A percentile compares a stretch with the other conserved stretches of the same genome.
Evolutionary conservation across 1,284 basidiomycete genomes (phyloP).

Genomic region (Tilletia caries): DNA sequence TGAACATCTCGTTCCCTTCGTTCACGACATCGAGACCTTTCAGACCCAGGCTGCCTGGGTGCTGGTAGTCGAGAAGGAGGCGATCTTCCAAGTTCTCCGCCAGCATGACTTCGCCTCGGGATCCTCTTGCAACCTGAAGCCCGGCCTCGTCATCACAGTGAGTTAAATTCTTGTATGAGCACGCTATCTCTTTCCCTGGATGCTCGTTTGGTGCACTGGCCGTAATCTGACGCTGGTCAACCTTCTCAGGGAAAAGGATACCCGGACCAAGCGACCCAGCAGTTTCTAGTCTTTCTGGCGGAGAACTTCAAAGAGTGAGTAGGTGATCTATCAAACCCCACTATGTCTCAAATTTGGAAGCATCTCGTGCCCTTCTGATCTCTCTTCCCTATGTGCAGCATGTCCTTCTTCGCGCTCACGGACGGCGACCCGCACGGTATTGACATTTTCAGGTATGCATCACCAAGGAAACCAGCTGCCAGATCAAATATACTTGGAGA

Average conservation of each 20-base stretch:
- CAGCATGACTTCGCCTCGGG: conserved; percentile 16
- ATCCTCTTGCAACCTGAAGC: not conserved
- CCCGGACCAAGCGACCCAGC: conserved; percentile 33
- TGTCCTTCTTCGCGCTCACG: not conserved
- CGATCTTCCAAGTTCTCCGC: conserved; percentile 27
- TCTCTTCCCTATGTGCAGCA: not conserved
- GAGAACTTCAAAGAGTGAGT: conserved; percentile 1
- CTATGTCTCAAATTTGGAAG: too few relatives aligned
- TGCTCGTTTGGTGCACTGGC: too few relatives aligned
- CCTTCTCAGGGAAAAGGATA: conserved; percentile 36
- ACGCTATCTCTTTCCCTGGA: not conserved
- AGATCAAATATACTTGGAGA: too few relatives aligned
- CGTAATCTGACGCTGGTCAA: not conserved
- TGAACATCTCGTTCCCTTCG: conserved; percentile 24
- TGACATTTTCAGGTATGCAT: conserved; percentile 29
- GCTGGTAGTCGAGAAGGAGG: conserved; percentile 48
- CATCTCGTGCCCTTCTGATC: too few relatives aligned
- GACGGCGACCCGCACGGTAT: conserved; percentile 39
- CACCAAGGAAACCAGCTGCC: not conserved
- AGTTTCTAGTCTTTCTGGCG: conserved; percentile 19
- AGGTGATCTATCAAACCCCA: too few relatives aligned
- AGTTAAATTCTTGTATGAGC: not conserved
- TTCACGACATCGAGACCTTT: conserved; percentile 13
- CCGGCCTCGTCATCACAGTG: conserved; percentile 16
- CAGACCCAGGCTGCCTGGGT: conserved; percentile 20